phyloP scores from a whole-genome alignment of 306 rosid species.

The Prunus dulcis region DNA sequence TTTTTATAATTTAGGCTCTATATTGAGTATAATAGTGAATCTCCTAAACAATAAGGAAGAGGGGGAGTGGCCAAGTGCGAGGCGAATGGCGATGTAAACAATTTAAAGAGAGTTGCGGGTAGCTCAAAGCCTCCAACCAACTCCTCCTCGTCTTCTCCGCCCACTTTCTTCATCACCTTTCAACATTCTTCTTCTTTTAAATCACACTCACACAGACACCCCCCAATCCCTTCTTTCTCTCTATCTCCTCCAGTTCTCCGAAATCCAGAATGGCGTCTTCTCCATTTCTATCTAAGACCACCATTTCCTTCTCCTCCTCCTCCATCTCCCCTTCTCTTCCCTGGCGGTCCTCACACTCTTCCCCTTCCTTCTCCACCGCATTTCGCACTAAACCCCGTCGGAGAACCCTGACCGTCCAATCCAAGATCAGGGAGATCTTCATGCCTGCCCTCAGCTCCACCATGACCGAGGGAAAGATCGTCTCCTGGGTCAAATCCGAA shows the following conservation, averaged over 20 bases:
- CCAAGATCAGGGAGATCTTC: conserved; percentile 92
- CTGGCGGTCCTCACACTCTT: conserved; percentile 21
- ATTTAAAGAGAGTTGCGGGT: conserved; percentile 15
- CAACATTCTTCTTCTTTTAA: neutral
- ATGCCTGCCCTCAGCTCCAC: conserved; percentile 99
- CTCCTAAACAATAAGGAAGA: neutral
- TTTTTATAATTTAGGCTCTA: too few species aligned
- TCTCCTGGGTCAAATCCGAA: conserved; percentile 89
- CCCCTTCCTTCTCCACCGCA: conserved; percentile 22
- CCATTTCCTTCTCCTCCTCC: conserved; percentile 65
- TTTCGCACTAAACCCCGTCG: conserved; percentile 42
- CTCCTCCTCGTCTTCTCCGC: conserved; percentile 60
- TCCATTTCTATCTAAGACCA: conserved; percentile 27
- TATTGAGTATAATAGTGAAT: too few species aligned
- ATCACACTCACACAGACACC: neutral
- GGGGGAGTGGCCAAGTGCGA: neutral
- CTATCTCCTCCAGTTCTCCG: neutral
- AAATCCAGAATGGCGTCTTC: conserved; percentile 38
- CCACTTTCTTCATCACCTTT: neutral
- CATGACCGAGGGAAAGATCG: conserved; percentile 97
- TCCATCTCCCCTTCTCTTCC: conserved; percentile 51
- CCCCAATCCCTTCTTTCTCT: neutral
- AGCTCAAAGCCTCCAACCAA: conserved; percentile 35
- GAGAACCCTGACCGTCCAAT: conserved; percentile 39
- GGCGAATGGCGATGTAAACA: conserved; percentile 45